Conservation (phyloP, 2,329 filamentous ascomycete genomes). For the Teratosphaeria destructans region DNA sequence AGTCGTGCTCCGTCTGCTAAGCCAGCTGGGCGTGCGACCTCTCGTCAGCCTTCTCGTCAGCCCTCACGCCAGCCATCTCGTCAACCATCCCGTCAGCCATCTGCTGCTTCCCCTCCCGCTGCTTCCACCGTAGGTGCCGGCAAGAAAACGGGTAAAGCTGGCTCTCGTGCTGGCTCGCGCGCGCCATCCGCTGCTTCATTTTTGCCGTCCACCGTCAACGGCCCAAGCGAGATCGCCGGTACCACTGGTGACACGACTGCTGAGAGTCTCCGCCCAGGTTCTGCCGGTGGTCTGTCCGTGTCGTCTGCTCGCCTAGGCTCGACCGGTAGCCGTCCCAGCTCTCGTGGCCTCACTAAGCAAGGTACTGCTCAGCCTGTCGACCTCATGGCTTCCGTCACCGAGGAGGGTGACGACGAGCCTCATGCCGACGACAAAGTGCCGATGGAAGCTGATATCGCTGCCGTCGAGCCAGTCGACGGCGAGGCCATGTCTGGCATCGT, state of each 20-base stretch:
- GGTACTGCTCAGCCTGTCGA: background rate
- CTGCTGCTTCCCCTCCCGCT: background rate
- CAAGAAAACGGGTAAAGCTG: background rate
- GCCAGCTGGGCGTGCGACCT: constrained; percentile 4
- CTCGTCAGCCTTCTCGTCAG: background rate
- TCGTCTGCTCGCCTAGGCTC: background rate
- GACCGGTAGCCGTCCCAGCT: background rate
- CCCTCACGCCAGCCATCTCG: background rate
- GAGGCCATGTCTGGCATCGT: background rate
- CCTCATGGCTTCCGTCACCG: background rate
- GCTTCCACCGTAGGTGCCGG: background rate
- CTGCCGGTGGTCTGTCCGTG: background rate
- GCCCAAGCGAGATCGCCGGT: background rate
- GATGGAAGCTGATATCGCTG: background rate
- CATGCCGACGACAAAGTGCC: background rate
- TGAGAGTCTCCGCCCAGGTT: background rate
- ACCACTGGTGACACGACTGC: background rate
- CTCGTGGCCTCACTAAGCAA: background rate
- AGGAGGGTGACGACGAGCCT: background rate
- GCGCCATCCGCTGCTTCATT: background rate
- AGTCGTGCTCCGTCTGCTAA: background rate
- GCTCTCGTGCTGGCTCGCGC: background rate
- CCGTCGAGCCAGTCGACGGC: background rate
- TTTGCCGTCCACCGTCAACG: background rate
- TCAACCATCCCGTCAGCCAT: background rate